Base-by-base conservation (phyloP, 768 basidiomycete species). In the Kwoniella pini region DNA sequence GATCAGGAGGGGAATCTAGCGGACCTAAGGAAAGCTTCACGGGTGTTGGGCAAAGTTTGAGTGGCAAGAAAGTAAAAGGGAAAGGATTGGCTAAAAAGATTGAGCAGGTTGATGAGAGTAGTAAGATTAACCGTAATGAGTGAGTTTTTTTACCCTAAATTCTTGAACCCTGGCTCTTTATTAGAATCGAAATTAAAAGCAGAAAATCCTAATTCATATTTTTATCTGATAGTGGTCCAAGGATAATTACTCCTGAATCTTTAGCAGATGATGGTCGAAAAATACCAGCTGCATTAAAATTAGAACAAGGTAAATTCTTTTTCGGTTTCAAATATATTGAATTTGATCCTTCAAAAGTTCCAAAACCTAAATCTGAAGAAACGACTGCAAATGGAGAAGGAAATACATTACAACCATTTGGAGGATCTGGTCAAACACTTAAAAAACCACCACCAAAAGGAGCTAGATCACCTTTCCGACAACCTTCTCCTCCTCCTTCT, bases 221-320 rank as follows among this genome's bases (percentile, higher is more conserved):
- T 21, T 58, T 17, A 22, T 1, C 21, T n/a, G n/a, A 12, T 70
- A 97, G 95, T 70, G 85, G 90, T 79, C 87, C 86, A 36, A 87
- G 84, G 28, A 85, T 97, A 50, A 85, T 97, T 27, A 91, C 92
- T 1, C 91, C 88, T 63, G 86, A 85, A 45, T 85, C 84, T 13
- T 80, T 92, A 13, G 89, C 90, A 59, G 81, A 85, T 17, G 87
- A 87, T 19, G 82, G 81, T 48, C 88, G 89, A 69, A 67, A 72
- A 55, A 91, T 89, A 7, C 95, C 96, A 3, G 93, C 91, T 0
- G 87, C 92, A 7, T 82, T 99, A 40, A 88, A 88, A 65, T 82
- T 99, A 10, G 93, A 96, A 0, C 88, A 89, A 65, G 96, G 96
- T 12, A 88, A 96, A 67, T 82, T 99, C 19, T 99, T 99, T 82